These are phyloP conservation scores for Exophiala calicioides DNA, from an alignment of 2,329 filamentous ascomycete genomes.

Conservation along the genomic window DNA sequence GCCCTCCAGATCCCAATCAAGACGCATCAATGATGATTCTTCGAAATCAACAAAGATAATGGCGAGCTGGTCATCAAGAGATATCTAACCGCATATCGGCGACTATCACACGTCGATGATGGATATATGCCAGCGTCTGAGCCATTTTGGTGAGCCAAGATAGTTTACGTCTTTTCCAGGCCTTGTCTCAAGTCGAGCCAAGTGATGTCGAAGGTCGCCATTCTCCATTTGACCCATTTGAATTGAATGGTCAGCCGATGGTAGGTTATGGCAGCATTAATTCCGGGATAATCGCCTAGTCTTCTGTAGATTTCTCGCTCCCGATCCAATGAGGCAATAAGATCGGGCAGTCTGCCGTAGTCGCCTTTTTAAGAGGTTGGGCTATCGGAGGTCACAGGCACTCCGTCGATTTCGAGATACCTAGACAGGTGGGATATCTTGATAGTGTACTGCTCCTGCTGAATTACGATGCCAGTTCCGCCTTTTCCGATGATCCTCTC, in stretches of 20 bases:
- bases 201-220: conserved; percentile 25
- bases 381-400: conserved; percentile 14
- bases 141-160: conserved; percentile 24
- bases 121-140: conserved; percentile 20
- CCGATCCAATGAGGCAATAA: conserved; percentile 19
- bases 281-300: conserved; percentile 17
- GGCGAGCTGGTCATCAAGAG: conserved; percentile 29
- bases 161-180: conserved; percentile 10
- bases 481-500: conserved; percentile 26
- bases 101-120: conserved; percentile 23
- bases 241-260: conserved; percentile 14
- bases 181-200: conserved; percentile 10
- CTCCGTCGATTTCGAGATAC: conserved; percentile 22
- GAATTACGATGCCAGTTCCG: conserved; percentile 26
- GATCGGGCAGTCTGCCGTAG: conserved; percentile 22
- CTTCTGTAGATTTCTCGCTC: conserved; percentile 27
- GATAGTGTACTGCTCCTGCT: conserved; percentile 26
- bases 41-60: conserved; percentile 37
- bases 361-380: conserved; percentile 24
- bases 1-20: conserved; percentile 33
- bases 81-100: conserved; percentile 25
- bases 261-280: conserved; percentile 20
- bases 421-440: conserved; percentile 28
- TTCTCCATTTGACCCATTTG: conserved; percentile 28
- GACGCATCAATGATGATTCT: conserved; percentile 32